Conservation (phyloP, 192 early-diverging fungal genomes). For the Chytriomyces sp. region DNA sequence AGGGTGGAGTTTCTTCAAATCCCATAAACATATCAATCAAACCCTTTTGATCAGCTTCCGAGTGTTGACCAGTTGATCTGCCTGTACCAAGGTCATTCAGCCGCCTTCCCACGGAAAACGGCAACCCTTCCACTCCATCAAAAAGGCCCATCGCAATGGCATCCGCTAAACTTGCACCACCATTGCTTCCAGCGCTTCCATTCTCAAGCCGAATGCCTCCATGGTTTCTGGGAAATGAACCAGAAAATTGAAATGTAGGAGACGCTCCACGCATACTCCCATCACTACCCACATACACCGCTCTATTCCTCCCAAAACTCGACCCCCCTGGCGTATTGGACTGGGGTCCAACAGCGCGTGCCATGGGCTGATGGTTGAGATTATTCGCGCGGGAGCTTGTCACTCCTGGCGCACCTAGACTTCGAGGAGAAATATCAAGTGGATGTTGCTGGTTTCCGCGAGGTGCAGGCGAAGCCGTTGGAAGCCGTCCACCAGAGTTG, state of each 20-base stretch:
- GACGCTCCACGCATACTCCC: neutral
- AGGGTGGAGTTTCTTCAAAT: conserved; percentile 27
- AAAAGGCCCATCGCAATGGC: conserved; percentile 28
- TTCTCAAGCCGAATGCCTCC: neutral
- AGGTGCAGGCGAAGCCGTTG: too few species aligned
- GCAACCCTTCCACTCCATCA: conserved; percentile 23
- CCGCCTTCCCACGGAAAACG: neutral
- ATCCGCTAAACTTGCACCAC: conserved; percentile 10
- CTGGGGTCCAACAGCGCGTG: neutral
- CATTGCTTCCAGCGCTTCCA: neutral
- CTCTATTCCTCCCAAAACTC: neutral
- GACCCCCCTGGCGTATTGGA: neutral
- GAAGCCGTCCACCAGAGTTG: too few species aligned
- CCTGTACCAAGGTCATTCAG: too few species aligned
- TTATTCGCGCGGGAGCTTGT: too few species aligned
- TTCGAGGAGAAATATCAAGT: conserved; percentile 5
- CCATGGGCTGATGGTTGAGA: neutral
- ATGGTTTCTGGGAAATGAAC: conserved; percentile 20
- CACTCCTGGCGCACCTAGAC: conserved; percentile 7
- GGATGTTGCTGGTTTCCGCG: neutral
- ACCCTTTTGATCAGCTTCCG: conserved; percentile 7
- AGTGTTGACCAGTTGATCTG: neutral
- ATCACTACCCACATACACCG: neutral
- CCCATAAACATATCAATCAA: conserved; percentile 12
- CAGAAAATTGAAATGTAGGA: conserved; percentile 18